These are phyloP conservation scores for Tylopilus rubrobrunneus DNA, from an alignment of 768 basidiomycete genomes.

Conservation along the genomic window DNA sequence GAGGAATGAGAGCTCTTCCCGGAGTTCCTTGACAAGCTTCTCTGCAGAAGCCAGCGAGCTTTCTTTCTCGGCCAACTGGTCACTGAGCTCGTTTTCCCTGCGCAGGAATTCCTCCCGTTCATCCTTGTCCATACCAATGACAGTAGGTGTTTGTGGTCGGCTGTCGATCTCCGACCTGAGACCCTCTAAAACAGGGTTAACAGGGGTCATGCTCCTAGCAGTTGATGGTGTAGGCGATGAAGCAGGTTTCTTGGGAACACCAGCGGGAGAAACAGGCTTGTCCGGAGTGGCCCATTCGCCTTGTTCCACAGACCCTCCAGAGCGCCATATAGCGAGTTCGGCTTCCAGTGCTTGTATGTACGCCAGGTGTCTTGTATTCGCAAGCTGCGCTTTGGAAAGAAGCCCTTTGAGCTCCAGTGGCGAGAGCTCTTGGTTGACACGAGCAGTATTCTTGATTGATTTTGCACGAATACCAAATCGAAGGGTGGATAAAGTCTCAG, in stretches of 20 bases:
- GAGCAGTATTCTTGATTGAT: slow-evolving; percentile 99
- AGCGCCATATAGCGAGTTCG: slow-evolving; percentile 85
- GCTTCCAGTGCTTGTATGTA: slow-evolving; percentile 89
- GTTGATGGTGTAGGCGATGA: slow-evolving; percentile 65
- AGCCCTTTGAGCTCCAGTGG: slow-evolving; percentile 93
- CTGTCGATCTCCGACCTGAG: slow-evolving; percentile 71
- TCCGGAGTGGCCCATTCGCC: slow-evolving; percentile 74
- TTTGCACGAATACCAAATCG: slow-evolving; percentile 99
- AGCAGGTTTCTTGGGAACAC: slow-evolving; percentile 44
- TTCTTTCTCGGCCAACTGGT: slow-evolving; percentile 90
- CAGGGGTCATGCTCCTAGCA: slow-evolving; percentile 67
- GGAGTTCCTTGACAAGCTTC: slow-evolving; percentile 83
- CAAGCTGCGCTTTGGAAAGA: slow-evolving; percentile 83
- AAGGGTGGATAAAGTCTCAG: slow-evolving; percentile 94
- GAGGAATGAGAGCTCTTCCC: slow-evolving; percentile 84
- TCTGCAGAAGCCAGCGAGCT: slow-evolving; percentile 73
- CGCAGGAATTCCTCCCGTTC: slow-evolving; percentile 96
- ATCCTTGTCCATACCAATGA: slow-evolving; percentile 86
- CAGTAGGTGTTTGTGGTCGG: slow-evolving; percentile 90
- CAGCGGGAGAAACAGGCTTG: slow-evolving; percentile 45
- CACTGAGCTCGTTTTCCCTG: slow-evolving; percentile 94
- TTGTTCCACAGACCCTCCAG: slow-evolving; percentile 81
- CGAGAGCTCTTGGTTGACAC: slow-evolving; percentile 96
- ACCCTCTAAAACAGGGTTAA: slow-evolving; percentile 70
- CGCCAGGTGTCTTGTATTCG: slow-evolving; percentile 78